Evolutionary conservation across 2,329 filamentous ascomycete genomes (phyloP).

Genomic region (Metarhizium brunneum): DNA sequence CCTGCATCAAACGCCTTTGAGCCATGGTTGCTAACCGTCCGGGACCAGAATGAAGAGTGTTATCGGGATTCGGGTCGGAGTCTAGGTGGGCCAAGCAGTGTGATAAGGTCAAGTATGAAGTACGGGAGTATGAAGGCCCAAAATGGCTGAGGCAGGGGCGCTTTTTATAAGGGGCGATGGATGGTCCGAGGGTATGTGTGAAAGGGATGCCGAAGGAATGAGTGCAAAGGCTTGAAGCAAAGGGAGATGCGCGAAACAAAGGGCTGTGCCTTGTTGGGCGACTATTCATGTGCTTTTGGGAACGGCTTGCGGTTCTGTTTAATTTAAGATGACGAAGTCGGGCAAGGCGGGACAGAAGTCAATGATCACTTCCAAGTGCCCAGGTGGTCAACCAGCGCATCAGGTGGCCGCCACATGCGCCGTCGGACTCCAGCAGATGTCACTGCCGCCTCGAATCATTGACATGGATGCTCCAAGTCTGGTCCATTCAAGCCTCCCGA

Average conservation of each 20-base stretch:
- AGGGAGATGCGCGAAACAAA: neutral
- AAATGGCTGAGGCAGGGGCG: neutral
- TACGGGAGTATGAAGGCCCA: no score
- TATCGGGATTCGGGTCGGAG: neutral
- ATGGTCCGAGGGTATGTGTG: neutral
- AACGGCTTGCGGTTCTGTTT: neutral
- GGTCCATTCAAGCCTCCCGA: no score
- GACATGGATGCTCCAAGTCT: no score
- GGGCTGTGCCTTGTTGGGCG: neutral
- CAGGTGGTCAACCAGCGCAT: constrained; percentile 9
- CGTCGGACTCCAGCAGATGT: neutral
- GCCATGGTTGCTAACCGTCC: constrained; percentile 27
- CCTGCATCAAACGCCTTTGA: constrained; percentile 77
- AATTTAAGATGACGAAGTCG: neutral
- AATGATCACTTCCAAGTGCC: neutral
- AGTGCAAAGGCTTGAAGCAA: neutral
- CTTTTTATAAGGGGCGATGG: neutral
- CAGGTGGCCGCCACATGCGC: constrained; percentile 7
- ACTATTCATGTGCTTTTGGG: neutral
- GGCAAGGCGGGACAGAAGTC: neutral
- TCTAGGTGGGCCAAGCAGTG: neutral
- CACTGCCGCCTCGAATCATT: no score
- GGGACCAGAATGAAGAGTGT: neutral
- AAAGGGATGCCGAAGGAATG: neutral
- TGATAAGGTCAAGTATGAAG: no score